A percentile compares a stretch with the other conserved stretches of the same genome.
These are phyloP conservation scores for Schwanniomyces etchellsii DNA, from an alignment of 1,139 yeast genomes.

Conservation along the genomic window DNA sequence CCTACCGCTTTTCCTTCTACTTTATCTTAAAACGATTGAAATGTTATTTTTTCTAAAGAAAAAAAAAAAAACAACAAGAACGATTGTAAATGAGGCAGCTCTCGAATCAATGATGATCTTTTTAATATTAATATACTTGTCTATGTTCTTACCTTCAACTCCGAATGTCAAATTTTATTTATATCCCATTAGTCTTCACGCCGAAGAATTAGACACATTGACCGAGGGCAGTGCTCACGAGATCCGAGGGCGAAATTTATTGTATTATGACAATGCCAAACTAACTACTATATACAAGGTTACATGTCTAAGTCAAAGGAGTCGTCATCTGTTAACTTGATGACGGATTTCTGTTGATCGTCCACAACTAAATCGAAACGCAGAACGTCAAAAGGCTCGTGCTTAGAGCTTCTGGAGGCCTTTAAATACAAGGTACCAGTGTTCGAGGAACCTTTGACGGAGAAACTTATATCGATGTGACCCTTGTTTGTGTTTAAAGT, in stretches of 20 bases:
- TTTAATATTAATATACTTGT: no score
- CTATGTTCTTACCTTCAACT: no score
- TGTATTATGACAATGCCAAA: neutral
- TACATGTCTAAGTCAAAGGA: conserved; percentile 30
- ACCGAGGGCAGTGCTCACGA: no score
- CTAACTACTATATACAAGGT: conserved; percentile 2
- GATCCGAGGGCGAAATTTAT: no score
- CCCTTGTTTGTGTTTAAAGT: conserved; percentile 80
- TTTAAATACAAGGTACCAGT: conserved; percentile 48
- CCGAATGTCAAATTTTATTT: no score
- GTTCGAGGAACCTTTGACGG: conserved; percentile 58
- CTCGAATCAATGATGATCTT: no score
- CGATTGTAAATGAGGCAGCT: no score
- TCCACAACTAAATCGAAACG: conserved; percentile 52
- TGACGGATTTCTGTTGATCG: conserved; percentile 18
- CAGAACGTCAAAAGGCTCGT: conserved; percentile 53
- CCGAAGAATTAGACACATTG: no score
- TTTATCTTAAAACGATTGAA: no score
- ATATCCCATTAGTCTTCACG: no score
- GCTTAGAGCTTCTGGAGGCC: conserved; percentile 54
- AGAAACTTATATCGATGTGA: conserved; percentile 64
- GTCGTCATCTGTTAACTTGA: conserved; percentile 51
- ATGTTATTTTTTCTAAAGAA: no score
- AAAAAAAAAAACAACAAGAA: no score
- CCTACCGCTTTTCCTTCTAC: neutral